A percentile compares a stretch with the other conserved stretches of the same genome.
Evolutionary conservation across 257 asterid genomes (phyloP).

Genomic region (Knoxia roxburghii): DNA sequence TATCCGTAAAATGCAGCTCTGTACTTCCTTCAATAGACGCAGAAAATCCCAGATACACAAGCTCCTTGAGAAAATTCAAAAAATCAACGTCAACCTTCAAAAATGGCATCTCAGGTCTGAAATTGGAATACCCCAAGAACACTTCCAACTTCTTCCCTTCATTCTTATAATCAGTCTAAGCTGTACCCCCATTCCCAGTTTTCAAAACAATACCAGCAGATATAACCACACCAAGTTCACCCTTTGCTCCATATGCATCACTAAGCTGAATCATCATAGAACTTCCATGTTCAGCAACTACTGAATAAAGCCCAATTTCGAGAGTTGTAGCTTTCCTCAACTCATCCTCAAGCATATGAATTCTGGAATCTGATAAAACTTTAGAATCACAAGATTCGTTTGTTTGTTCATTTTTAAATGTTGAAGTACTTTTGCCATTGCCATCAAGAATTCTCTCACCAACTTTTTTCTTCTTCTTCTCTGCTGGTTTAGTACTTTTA

Average conservation of each 20-base stretch:
- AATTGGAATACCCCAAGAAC: constrained; percentile 71
- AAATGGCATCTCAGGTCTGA: constrained; percentile 54
- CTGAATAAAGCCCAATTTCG: constrained; percentile 74
- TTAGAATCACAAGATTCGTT: constrained; percentile 28
- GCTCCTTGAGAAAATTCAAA: constrained; percentile 46
- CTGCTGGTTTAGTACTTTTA: constrained; percentile 12
- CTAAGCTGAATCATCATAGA: too few species aligned
- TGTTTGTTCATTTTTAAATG: constrained; percentile 29
- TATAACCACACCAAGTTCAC: too few species aligned
- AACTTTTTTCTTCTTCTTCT: constrained; percentile 27
- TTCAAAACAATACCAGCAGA: constrained; percentile 37
- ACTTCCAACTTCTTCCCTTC: constrained; percentile 45
- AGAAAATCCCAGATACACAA: constrained; percentile 82
- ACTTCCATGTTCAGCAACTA: constrained; percentile 76
- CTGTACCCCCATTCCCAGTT: constrained; percentile 66
- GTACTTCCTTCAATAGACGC: constrained; percentile 97
- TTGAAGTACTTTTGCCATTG: constrained; percentile 17
- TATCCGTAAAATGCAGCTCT: constrained; percentile 61
- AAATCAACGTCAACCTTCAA: constrained; percentile 55
- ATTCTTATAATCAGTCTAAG: constrained; percentile 77
- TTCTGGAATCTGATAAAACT: constrained; percentile 46
- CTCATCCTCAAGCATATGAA: constrained; percentile 77
- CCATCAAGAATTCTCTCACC: constrained; percentile 28
- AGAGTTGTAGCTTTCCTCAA: constrained; percentile 70
- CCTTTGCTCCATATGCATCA: too few species aligned